Evolutionary conservation across 805 yeast species (phyloP).

Genomic region (Brettanomyces bruxellensis): DNA sequence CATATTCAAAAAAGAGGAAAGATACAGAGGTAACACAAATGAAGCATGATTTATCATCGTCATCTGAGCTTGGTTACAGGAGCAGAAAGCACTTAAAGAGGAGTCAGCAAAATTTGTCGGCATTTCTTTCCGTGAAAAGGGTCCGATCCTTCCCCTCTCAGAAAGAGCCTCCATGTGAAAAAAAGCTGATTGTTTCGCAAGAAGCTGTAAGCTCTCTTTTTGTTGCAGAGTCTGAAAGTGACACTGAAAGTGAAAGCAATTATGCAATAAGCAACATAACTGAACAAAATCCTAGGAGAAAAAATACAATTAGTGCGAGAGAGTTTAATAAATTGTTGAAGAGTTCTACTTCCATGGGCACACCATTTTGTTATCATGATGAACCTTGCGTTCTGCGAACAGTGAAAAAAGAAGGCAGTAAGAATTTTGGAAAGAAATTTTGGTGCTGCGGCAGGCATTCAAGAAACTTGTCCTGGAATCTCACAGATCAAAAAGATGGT

Average conservation of each 20-base stretch:
- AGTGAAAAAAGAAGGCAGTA: constrained; percentile 28
- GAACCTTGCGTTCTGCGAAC: constrained; percentile 37
- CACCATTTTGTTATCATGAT: constrained; percentile 40
- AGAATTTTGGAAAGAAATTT: constrained; percentile 41
- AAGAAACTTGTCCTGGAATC: constrained; percentile 19
- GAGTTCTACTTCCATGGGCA: constrained; percentile 2
- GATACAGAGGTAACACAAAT: constrained; percentile 6
- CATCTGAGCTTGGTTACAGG: not conserved
- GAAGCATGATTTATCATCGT: not conserved
- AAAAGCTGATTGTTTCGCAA: too few species aligned
- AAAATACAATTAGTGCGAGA: not conserved
- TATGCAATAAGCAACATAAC: not conserved
- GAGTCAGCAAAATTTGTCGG: not conserved
- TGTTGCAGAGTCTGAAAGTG: constrained; percentile 7
- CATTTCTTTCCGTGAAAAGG: not conserved
- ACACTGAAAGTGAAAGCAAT: constrained; percentile 4
- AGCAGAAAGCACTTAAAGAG: constrained; percentile 10
- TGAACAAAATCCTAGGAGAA: not conserved
- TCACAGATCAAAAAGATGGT: constrained; percentile 10
- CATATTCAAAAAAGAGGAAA: not conserved
- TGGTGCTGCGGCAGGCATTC: constrained; percentile 41
- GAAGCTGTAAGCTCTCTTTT: constrained; percentile 2
- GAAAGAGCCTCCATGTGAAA: not conserved
- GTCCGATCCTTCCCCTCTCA: not conserved
- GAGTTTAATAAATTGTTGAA: constrained; percentile 15